A percentile compares a stretch with the other conserved stretches of the same genome.
These are phyloP conservation scores for Gardenia jasminoides DNA, from an alignment of 257 asterid genomes.

Conservation along the genomic window DNA sequence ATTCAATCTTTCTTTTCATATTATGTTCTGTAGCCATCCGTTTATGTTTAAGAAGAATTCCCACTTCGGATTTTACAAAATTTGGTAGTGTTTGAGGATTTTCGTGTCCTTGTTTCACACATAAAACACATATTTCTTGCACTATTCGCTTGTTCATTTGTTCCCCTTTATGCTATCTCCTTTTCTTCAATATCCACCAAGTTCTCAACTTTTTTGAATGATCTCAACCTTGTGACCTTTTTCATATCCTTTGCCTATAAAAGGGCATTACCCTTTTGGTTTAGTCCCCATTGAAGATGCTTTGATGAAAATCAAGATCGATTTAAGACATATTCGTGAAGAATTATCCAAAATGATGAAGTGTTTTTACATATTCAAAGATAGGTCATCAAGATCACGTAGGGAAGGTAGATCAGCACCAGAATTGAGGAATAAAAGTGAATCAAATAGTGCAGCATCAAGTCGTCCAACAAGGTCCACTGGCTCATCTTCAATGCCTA, in stretches of 20 bases:
- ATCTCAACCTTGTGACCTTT: background rate
- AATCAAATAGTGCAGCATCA: constrained; percentile 22
- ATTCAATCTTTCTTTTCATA: background rate
- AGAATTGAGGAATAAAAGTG: constrained; percentile 39
- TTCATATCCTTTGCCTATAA: background rate
- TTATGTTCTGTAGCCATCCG: background rate
- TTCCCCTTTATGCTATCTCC: background rate
- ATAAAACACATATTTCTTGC: background rate
- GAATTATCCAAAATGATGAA: constrained; percentile 43
- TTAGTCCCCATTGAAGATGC: constrained; percentile 1
- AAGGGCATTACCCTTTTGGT: background rate
- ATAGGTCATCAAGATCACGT: constrained; percentile 34
- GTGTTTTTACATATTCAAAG: constrained; percentile 58
- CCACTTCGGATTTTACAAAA: constrained; percentile 6
- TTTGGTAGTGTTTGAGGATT: background rate
- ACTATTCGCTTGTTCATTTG: background rate
- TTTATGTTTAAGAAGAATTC: background rate
- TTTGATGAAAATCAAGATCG: background rate
- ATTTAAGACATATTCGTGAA: background rate
- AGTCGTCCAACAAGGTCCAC: constrained; percentile 54
- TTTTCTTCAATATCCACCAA: background rate
- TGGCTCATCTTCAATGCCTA: constrained; percentile 55
- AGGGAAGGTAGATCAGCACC: constrained; percentile 56
- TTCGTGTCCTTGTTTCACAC: constrained; percentile 5
- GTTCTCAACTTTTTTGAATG: background rate